Conservation (phyloP, 225 moss, liverwort and hornwort genomes). For the Polytrichum formosum region DNA sequence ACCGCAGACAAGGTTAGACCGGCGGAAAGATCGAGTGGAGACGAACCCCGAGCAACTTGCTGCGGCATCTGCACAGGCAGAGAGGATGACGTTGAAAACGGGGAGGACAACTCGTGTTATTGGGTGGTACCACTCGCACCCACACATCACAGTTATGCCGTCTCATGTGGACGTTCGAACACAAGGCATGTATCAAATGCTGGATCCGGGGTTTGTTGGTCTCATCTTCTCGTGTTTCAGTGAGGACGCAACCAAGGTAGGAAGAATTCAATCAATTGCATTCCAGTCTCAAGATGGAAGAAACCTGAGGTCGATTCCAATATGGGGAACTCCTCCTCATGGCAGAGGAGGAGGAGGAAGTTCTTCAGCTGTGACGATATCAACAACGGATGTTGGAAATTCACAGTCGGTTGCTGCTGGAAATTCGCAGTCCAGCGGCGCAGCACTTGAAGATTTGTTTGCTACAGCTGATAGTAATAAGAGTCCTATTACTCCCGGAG, state of each 20-base stretch:
- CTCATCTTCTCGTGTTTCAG: slow-evolving; percentile 98
- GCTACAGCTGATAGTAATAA: slow-evolving; percentile 85
- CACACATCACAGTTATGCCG: slow-evolving; percentile 98
- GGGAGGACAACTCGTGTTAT: slow-evolving; percentile 88
- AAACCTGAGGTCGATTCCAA: slow-evolving; percentile 28
- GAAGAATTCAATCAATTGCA: slow-evolving; percentile 95
- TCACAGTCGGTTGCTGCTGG: slow-evolving; percentile 37
- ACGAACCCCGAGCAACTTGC: slow-evolving; percentile 98
- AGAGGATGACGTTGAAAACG: slow-evolving; percentile 76
- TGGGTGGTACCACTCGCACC: slow-evolving; percentile 99
- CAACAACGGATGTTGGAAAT: slow-evolving; percentile 24
- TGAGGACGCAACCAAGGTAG: slow-evolving; percentile 86
- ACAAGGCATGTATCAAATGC: slow-evolving; percentile 95
- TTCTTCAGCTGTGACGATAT: neutral
- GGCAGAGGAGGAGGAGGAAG: slow-evolving; percentile 10
- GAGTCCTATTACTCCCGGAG: slow-evolving; percentile 15
- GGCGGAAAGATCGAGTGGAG: slow-evolving; percentile 96
- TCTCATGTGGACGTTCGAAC: slow-evolving; percentile 99
- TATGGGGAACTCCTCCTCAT: slow-evolving; percentile 29
- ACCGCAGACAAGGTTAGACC: slow-evolving; percentile 89
- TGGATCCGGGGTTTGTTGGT: slow-evolving; percentile 90
- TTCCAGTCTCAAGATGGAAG: slow-evolving; percentile 91
- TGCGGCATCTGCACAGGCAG: slow-evolving; percentile 92
- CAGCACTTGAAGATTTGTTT: slow-evolving; percentile 88
- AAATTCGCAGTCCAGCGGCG: slow-evolving; percentile 40